Evolutionary conservation across 257 asterid genomes (phyloP).

Genomic region (Lycium ferocissimum): DNA sequence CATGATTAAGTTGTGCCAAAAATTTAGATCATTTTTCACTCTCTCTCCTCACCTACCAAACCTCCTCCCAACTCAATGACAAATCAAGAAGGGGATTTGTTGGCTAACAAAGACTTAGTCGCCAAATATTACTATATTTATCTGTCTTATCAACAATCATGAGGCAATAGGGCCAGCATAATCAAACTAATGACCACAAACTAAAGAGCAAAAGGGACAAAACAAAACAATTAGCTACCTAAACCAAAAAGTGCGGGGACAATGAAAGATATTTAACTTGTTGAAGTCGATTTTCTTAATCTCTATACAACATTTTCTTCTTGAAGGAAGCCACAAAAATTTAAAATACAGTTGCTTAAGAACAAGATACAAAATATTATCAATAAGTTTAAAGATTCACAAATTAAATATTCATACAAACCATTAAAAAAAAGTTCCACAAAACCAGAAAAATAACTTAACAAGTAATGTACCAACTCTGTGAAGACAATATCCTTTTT

Average conservation of each 20-base stretch:
- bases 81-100: conserved; percentile 14
- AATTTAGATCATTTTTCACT: background rate
- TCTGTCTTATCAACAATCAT: background rate
- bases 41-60: conserved; percentile 22
- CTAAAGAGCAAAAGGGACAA: background rate
- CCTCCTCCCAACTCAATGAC: background rate
- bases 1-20: background rate
- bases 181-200: background rate
- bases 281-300: background rate
- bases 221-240: background rate
- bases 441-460: conserved; percentile 9
- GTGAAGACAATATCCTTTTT: background rate
- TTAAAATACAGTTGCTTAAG: background rate
- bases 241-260: background rate
- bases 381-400: conserved; percentile 16
- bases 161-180: background rate
- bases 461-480: background rate
- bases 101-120: background rate
- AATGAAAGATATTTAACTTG: background rate
- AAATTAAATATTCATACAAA: conserved; percentile 23
- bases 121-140: background rate
- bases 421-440: conserved; percentile 6
- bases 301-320: conserved; percentile 9
- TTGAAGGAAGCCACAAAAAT: conserved; percentile 14
- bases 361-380: conserved; percentile 7